Evolutionary conservation across 1,139 yeast genomes (phyloP), one percentile per base, ranked within the genome.

Genomic region (Kodamaea alishanica): DNA sequence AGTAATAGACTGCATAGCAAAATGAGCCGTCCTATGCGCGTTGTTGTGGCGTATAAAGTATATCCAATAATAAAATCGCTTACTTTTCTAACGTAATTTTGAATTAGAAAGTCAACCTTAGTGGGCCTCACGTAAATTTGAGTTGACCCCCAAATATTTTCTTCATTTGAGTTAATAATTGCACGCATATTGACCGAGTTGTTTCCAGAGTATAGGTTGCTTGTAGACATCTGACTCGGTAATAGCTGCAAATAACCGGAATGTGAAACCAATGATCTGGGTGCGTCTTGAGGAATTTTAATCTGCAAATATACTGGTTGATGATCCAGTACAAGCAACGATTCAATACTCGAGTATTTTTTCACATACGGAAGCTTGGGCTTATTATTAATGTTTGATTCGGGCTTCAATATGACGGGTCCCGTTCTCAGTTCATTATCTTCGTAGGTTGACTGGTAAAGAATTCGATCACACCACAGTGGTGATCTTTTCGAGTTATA

Each of bases 391-490:
- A 6, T n/a, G 25, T 30, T 44, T 24, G 32, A 39, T 26, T 37
- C 32, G 4, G 32, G 6, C 3, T 9, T 30, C 30, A 24, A 27
- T 10, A 32, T 38, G 6, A 11, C n/a, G 10, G 31, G 22, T 10
- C 33, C 32, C 10, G 22, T 32, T 28, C 24, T 29, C 29, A 26
- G 35, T 10, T 39, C 35, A 9, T 38, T 34, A 12, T 45, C 47
- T 10, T 59, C 56, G 51, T 81, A 80, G 0, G 74, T 67, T 1
- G 70, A 58, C 42, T 77, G 75, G 51, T 66, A 86, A 33, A 89
- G 56, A 3, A 89, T 77, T 37, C 97, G 65, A 56, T 89, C 97
- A 58, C 96, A 88, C 95, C 96, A 89, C 3, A 95, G 83, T 0
- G 96, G 95, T 2, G 70, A 67, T 42, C 96, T 63, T 47, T 79